Conservation (phyloP, 1,139 yeast genomes). For the Scheffersomyces parashehatae region DNA sequence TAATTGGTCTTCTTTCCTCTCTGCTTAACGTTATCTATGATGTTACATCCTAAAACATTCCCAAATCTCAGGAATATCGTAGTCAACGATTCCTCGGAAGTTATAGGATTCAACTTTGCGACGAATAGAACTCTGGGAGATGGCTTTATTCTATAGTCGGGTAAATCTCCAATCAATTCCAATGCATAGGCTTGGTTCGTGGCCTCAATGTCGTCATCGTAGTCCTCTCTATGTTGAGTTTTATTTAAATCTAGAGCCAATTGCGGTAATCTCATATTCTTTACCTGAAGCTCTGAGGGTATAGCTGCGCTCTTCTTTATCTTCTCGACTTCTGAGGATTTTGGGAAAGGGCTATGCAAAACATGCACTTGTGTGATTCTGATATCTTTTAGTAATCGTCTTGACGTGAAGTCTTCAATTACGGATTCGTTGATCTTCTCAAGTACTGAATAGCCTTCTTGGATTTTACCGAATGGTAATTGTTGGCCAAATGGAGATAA, state of each 20-base stretch:
- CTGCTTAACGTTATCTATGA: conserved; percentile 27
- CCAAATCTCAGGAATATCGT: conserved; percentile 65
- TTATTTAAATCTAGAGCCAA: not conserved
- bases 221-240: conserved; percentile 14
- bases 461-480: conserved; percentile 50
- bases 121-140: conserved; percentile 62
- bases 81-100: conserved; percentile 53
- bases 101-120: conserved; percentile 63
- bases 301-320: not conserved
- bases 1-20: conserved; percentile 54
- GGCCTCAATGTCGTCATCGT: conserved; percentile 31
- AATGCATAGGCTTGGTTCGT: conserved; percentile 58
- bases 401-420: conserved; percentile 28
- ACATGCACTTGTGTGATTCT: conserved; percentile 52
- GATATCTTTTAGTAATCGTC: conserved; percentile 48
- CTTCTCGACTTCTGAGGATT: not conserved
- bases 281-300: conserved; percentile 11
- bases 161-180: conserved; percentile 67
- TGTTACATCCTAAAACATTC: conserved; percentile 23
- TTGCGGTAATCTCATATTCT: conserved; percentile 9
- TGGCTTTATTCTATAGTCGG: conserved; percentile 58
- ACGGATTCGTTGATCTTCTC: conserved; percentile 41
- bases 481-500: conserved; percentile 6
- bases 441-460: conserved; percentile 52
- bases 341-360: conserved; percentile 55